phyloP scores from a whole-genome alignment of 768 basidiomycete genomes.

The Collybia nuda region DNA sequence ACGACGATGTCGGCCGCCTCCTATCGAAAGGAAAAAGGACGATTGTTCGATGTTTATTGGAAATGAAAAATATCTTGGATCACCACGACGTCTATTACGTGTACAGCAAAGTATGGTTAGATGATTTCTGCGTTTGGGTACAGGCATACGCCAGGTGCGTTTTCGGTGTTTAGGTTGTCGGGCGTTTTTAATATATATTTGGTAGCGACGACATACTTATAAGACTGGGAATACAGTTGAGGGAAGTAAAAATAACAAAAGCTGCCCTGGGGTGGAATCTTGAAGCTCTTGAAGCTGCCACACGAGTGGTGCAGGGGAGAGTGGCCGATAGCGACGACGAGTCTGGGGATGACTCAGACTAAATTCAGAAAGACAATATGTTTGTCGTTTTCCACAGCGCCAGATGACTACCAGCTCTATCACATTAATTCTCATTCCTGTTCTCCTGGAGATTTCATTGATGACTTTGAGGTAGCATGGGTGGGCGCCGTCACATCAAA shows the following conservation, averaged over 20 bases:
- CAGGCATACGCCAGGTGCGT: constrained; percentile 69
- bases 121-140: constrained; percentile 84
- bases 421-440: no score
- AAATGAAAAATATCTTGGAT: constrained; percentile 72
- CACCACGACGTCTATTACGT: constrained; percentile 85
- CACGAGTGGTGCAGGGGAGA: constrained; percentile 33
- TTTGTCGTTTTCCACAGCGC: no score
- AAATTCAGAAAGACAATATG: no score
- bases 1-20: constrained; percentile 56
- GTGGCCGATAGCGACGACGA: constrained; percentile 76
- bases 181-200: constrained; percentile 4
- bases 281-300: constrained; percentile 61
- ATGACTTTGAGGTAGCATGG: no score
- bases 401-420: no score
- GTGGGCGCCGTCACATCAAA: no score
- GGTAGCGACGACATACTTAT: constrained; percentile 57
- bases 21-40: constrained; percentile 61
- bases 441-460: no score
- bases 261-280: constrained; percentile 67
- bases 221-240: constrained; percentile 44
- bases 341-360: constrained; percentile 19
- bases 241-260: constrained; percentile 47
- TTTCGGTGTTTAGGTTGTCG: not conserved
- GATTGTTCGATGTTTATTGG: constrained; percentile 65
- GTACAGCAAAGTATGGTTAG: constrained; percentile 86